These are phyloP conservation scores for Chimonanthus salicifolius DNA, from an alignment of 164 flowering plant species.

Conservation along the genomic window DNA sequence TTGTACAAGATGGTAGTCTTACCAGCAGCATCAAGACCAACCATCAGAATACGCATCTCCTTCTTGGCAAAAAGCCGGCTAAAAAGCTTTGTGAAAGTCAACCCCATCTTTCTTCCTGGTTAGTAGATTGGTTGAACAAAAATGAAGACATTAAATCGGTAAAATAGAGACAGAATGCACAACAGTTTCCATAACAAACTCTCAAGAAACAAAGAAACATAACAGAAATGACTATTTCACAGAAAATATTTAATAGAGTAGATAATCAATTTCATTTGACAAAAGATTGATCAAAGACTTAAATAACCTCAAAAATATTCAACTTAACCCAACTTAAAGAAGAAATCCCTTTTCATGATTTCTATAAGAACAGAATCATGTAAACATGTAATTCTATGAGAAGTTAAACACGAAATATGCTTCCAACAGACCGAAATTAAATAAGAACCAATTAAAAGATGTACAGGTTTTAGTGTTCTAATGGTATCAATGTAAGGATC, in stretches of 20 bases:
- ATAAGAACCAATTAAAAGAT: too few relatives aligned
- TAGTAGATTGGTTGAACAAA: neutral
- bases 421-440: too few relatives aligned
- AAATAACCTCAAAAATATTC: too few relatives aligned
- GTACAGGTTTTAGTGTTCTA: too few relatives aligned
- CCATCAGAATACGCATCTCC: constrained; percentile 95
- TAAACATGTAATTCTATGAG: too few relatives aligned
- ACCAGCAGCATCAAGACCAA: constrained; percentile 99
- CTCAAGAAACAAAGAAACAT: neutral
- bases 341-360: too few relatives aligned
- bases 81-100: constrained; percentile 84
- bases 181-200: neutral
- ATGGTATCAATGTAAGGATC: too few relatives aligned
- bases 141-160: neutral
- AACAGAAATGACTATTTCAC: neutral
- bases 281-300: too few relatives aligned
- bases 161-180: neutral
- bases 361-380: too few relatives aligned
- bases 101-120: constrained; percentile 50
- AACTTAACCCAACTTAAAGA: too few relatives aligned
- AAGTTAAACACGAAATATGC: too few relatives aligned
- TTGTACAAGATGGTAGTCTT: constrained; percentile 94
- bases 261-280: too few relatives aligned
- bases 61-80: constrained; percentile 96
- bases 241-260: neutral